Percentiles rank a stretch among this genome's conserved stretches.
phyloP scores from a whole-genome alignment of 345 rosid species.

The Eucalyptus grandis region DNA sequence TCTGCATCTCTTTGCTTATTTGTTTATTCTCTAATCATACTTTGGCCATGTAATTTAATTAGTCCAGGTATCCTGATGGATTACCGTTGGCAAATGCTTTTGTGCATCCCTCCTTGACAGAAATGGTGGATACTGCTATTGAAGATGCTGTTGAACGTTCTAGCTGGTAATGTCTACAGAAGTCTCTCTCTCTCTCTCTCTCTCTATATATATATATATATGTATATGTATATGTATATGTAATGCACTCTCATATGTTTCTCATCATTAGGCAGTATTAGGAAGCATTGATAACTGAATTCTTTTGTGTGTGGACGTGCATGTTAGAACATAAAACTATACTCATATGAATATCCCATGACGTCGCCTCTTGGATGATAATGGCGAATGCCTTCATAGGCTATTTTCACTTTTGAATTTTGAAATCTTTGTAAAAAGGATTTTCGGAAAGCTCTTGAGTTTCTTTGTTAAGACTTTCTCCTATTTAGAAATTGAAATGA shows the following conservation, averaged over 20 bases:
- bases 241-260: not conserved
- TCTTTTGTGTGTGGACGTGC: not conserved
- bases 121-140: slow-evolving; percentile 73
- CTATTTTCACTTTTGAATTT: not conserved
- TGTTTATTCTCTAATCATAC: slow-evolving; percentile 17
- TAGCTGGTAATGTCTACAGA: slow-evolving; percentile 63
- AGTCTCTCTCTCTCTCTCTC: not conserved
- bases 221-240: not conserved
- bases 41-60: slow-evolving; percentile 31
- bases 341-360: not conserved
- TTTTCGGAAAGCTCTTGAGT: not conserved
- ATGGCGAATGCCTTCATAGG: not conserved
- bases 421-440: not conserved
- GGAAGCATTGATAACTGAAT: not conserved
- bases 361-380: not conserved
- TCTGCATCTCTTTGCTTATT: not conserved
- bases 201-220: no score
- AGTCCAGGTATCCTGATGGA: slow-evolving; percentile 98
- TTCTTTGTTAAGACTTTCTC: not conserved
- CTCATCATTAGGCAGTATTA: not conserved
- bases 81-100: slow-evolving; percentile 58
- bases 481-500: not conserved
- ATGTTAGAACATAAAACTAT: not conserved
- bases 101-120: slow-evolving; percentile 78
- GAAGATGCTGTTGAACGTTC: slow-evolving; percentile 83